phyloP scores from a whole-genome alignment of 78 protist genomes.

The slime mould (Dictyostelium discoideum) region DNA sequence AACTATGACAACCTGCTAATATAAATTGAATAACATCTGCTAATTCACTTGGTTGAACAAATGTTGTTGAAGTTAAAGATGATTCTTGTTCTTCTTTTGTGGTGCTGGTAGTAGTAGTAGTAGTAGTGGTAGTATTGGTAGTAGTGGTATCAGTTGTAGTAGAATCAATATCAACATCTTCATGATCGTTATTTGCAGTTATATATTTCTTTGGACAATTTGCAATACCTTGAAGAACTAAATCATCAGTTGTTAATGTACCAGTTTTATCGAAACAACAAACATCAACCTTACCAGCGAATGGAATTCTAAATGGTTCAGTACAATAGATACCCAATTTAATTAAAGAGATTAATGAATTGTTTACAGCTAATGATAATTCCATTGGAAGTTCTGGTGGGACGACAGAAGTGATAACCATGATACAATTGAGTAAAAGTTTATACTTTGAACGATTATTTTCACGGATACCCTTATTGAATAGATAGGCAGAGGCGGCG shows the following conservation, averaged over 20 bases:
- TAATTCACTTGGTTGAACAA: background rate
- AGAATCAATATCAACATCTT: background rate
- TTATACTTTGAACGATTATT: slow-evolving; percentile 78
- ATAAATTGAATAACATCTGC: slow-evolving; percentile 5
- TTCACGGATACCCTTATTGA: slow-evolving; percentile 79
- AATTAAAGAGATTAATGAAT: slow-evolving; percentile 81
- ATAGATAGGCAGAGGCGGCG: slow-evolving; percentile 92
- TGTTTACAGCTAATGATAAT: slow-evolving; percentile 95
- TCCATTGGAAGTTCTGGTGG: slow-evolving; percentile 99
- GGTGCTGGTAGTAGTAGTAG: no score
- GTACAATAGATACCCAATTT: slow-evolving; percentile 97
- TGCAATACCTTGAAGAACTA: slow-evolving; percentile 91
- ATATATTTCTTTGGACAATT: slow-evolving; percentile 7
- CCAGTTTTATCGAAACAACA: slow-evolving; percentile 99
- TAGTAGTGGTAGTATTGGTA: no score
- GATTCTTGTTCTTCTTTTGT: background rate
- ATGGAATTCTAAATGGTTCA: slow-evolving; percentile 99
- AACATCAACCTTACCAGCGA: slow-evolving; percentile 96
- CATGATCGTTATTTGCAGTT: background rate
- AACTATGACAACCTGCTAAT: slow-evolving; percentile 95
- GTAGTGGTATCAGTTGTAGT: no score
- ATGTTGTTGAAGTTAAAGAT: background rate
- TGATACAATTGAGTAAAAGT: slow-evolving; percentile 93
- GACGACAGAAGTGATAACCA: slow-evolving; percentile 97
- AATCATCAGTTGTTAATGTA: slow-evolving; percentile 96